A percentile compares a stretch with the other conserved stretches of the same genome.
Evolutionary conservation across 148 eudicot species (phyloP).

Genomic region (Talinum fruticosum): DNA sequence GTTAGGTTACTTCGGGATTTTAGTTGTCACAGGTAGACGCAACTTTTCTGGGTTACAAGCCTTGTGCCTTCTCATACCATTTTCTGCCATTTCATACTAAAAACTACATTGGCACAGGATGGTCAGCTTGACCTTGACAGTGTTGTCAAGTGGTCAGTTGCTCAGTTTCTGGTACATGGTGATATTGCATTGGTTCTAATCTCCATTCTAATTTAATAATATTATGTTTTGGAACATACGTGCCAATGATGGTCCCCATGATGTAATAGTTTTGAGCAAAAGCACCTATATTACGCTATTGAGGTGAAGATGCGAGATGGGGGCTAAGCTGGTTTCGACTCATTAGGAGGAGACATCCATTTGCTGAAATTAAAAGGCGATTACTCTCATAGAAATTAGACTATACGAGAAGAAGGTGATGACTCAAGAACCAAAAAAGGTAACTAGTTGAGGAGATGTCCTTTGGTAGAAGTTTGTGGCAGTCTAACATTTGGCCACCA

Average conservation of each 20-base stretch:
- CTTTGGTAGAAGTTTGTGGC: not conserved
- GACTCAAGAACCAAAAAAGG: not conserved
- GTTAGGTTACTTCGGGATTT: not conserved
- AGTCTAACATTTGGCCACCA: not conserved
- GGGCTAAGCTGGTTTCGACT: not conserved
- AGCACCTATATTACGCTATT: not conserved
- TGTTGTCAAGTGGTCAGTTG: not conserved
- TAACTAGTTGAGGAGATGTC: not conserved
- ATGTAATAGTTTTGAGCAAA: not conserved
- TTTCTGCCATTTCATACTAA: not conserved
- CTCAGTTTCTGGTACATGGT: not conserved
- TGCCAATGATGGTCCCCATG: not conserved
- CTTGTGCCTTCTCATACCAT: not conserved
- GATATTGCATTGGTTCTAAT: not conserved
- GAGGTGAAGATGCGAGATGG: not conserved
- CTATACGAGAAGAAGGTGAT: not conserved
- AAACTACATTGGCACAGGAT: not conserved
- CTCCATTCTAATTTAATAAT: not conserved
- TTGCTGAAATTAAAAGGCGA: not conserved
- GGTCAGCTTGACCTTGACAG: not conserved
- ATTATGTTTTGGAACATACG: not conserved
- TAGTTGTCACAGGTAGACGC: not conserved
- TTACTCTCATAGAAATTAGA: not conserved
- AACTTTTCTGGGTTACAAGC: not conserved
- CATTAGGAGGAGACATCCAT: not conserved